Evolutionary conservation across 805 yeast genomes (phyloP), one percentile per base, ranked within the genome.

Genomic region (Lipomyces sp.): DNA sequence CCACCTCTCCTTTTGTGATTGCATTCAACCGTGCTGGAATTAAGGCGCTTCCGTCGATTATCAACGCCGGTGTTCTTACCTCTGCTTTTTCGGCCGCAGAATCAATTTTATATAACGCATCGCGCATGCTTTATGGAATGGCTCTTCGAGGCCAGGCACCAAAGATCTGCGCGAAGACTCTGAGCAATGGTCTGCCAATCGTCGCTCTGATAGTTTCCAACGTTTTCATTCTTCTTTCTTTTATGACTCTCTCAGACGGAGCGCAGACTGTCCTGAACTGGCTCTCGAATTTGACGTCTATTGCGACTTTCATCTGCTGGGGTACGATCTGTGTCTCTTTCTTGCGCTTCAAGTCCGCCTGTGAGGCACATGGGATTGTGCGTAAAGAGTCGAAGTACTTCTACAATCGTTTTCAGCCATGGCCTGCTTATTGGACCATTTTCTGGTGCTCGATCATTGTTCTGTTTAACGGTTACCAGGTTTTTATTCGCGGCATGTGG

Each of bases 101-200:
- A 36, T 53, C 59, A 28, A 34, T 37, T 3, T 32, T 52, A 5
- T 55, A 47, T 35, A 11, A 36, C 18, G 43, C 58, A 18, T 45
- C 55, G 32, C 72, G 84, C 58, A 73, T 85, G 0, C 70, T 86
- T 21, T 82, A 81, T 64, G 87, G 87, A 2, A 70, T 86, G 66
- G 84, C 93, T 0, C 67, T 78, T 28, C 80, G 78, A 60, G 89
- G 91, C 0, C 77, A 79, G 54, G 91, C 93, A 1, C 95, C 95
- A 10, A 70, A 70, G 34, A 58, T 84, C 39, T 84, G 87, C 58
- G 69, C 78, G 11, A 71, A 69, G 54, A 83, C 91, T 61, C 76
- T 80, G 57, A 74, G 72, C 41, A 73, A 75, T 38, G 95, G 95
- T 51, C 84, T 83, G 11, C 95, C 95, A 7, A 73, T 83, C 29